Evolutionary conservation across 1,139 yeast species (phyloP).

Genomic region (Pichia sp.): DNA sequence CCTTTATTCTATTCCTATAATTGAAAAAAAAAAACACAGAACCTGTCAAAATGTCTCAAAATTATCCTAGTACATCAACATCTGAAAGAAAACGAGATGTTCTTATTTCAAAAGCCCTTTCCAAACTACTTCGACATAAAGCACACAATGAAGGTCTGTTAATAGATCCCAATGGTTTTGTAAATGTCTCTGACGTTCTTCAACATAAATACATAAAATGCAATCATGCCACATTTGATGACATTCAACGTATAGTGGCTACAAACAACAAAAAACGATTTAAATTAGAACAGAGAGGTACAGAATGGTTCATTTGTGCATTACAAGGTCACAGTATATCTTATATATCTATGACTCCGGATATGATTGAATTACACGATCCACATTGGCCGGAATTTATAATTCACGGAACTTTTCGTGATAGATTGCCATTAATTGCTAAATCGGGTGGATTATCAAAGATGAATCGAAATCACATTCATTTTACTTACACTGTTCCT

Average conservation of each 20-base stretch:
- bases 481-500: conserved; percentile 51
- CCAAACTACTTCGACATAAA: conserved; percentile 77
- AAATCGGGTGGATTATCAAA: conserved; percentile 51
- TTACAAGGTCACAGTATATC: conserved; percentile 86
- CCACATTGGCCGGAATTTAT: conserved; percentile 39
- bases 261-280: conserved; percentile 69
- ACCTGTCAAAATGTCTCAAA: not conserved
- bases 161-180: conserved; percentile 65
- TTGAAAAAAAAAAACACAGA: too few species aligned
- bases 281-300: conserved; percentile 31
- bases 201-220: conserved; percentile 55
- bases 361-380: conserved; percentile 26
- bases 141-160: conserved; percentile 64
- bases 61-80: too few species aligned
- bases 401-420: conserved; percentile 75
- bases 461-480: conserved; percentile 82
- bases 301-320: conserved; percentile 56
- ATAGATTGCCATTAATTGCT: conserved; percentile 45
- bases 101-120: conserved; percentile 63
- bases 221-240: conserved; percentile 47
- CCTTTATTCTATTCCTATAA: too few species aligned
- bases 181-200: conserved; percentile 48
- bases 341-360: conserved; percentile 38
- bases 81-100: conserved; percentile 21
- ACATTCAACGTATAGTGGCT: conserved; percentile 55